phyloP scores from a whole-genome alignment of 2,329 filamentous ascomycete species.

The Pseudogymnoascus sp. region DNA sequence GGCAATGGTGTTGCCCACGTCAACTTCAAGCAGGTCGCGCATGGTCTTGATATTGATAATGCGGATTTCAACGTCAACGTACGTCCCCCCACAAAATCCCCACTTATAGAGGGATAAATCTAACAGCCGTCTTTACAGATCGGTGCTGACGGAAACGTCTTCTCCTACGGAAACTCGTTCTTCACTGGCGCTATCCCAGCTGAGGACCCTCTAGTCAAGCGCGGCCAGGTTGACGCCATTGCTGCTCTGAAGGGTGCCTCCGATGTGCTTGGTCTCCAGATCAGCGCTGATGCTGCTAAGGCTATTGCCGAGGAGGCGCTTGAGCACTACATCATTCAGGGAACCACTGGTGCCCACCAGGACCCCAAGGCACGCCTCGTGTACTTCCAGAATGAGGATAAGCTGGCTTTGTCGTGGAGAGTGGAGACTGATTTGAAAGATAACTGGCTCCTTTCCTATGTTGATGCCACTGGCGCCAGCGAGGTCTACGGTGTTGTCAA shows the following conservation, averaged over 20 bases:
- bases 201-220: constrained; percentile 32
- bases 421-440: constrained; percentile 48
- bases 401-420: constrained; percentile 45
- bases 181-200: constrained; percentile 37
- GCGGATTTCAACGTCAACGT: constrained; percentile 54
- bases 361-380: constrained; percentile 48
- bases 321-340: constrained; percentile 38
- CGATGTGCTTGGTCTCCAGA: constrained; percentile 12
- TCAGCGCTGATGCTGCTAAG: constrained; percentile 28
- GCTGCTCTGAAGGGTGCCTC: constrained; percentile 31
- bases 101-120: constrained; percentile 6
- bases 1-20: constrained; percentile 47
- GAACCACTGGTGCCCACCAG: constrained; percentile 38
- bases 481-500: constrained; percentile 46
- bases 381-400: constrained; percentile 41
- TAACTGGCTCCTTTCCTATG: constrained; percentile 52
- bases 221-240: constrained; percentile 34
- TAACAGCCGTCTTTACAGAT: constrained; percentile 29
- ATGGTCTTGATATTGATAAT: constrained; percentile 52
- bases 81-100: constrained; percentile 19
- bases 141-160: constrained; percentile 42
- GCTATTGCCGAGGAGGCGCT: constrained; percentile 31
- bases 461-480: constrained; percentile 37
- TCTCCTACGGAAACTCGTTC: constrained; percentile 48
- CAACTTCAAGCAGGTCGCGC: constrained; percentile 49